A percentile compares a stretch with the other conserved stretches of the same genome.
These are phyloP conservation scores for Helotiales sp. DNA, from an alignment of 2,329 filamentous ascomycete species.

Conservation along the genomic window DNA sequence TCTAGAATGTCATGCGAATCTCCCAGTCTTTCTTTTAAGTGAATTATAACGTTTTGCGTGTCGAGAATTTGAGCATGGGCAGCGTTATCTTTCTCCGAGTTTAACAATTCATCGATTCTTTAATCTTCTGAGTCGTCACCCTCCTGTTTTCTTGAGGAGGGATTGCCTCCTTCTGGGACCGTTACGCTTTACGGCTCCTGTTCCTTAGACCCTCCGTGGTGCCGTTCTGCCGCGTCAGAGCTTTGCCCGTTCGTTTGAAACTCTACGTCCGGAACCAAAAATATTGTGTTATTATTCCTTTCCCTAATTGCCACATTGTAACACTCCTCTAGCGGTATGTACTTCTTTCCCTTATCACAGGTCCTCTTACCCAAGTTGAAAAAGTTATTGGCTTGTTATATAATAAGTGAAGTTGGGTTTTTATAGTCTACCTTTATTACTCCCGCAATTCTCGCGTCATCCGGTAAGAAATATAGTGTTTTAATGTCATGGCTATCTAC, in stretches of 20 bases:
- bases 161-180: background rate
- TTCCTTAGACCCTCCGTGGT: constrained; percentile 4
- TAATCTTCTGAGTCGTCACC: no score
- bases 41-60: no score
- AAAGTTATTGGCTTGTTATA: constrained; percentile 18
- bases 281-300: constrained; percentile 29
- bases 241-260: constrained; percentile 4
- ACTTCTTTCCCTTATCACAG: constrained; percentile 26
- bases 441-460: constrained; percentile 8
- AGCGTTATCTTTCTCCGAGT: no score
- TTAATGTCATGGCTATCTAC: constrained; percentile 15
- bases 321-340: constrained; percentile 21
- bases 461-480: constrained; percentile 11
- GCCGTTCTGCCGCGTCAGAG: constrained; percentile 7
- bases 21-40: no score
- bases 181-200: no score
- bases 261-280: constrained; percentile 24
- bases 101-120: no score
- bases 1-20: no score
- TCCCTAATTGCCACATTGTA: no score
- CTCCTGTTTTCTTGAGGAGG: no score
- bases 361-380: constrained; percentile 19
- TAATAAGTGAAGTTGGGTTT: constrained; percentile 19
- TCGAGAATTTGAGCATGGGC: no score
- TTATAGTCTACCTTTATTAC: constrained; percentile 5